phyloP scores from a whole-genome alignment of 495 filamentous ascomycete genomes.

The Xylaria curta region DNA sequence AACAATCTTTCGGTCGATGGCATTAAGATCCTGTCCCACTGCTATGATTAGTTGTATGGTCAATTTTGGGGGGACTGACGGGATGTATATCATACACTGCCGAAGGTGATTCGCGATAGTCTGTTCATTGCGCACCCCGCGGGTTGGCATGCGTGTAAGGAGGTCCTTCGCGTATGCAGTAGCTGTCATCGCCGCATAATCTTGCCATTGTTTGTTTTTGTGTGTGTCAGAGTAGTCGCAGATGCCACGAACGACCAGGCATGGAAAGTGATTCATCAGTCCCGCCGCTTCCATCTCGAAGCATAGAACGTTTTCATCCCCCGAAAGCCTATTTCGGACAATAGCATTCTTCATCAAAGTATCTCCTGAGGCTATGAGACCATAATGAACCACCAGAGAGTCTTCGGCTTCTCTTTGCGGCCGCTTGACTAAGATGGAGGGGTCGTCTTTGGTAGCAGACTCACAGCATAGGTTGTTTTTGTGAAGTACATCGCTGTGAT shows the following conservation, averaged over 20 bases:
- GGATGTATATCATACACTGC: neutral
- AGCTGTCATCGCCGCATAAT: conserved; percentile 31
- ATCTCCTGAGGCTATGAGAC: conserved; percentile 49
- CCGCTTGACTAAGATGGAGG: neutral
- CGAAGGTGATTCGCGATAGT: neutral
- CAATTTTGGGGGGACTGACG: neutral
- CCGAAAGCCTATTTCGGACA: conserved; percentile 18
- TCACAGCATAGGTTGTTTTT: neutral
- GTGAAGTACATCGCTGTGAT: neutral
- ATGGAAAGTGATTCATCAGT: conserved; percentile 37
- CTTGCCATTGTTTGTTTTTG: conserved; percentile 42
- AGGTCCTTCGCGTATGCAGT: conserved; percentile 37
- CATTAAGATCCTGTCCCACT: neutral
- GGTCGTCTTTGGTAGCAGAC: neutral
- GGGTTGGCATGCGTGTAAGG: neutral
- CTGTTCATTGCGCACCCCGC: neutral
- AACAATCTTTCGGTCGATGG: neutral
- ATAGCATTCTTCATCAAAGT: conserved; percentile 38
- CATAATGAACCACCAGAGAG: conserved; percentile 41
- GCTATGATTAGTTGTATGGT: neutral
- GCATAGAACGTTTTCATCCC: conserved; percentile 22
- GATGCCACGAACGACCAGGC: conserved; percentile 49
- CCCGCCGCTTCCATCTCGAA: conserved; percentile 41
- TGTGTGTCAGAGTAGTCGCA: conserved; percentile 51
- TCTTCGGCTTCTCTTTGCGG: neutral